Evolutionary conservation across 176 grass and related monocot species (phyloP), one percentile per base, ranked within the genome.

Genomic region (Musa schizocarpa): DNA sequence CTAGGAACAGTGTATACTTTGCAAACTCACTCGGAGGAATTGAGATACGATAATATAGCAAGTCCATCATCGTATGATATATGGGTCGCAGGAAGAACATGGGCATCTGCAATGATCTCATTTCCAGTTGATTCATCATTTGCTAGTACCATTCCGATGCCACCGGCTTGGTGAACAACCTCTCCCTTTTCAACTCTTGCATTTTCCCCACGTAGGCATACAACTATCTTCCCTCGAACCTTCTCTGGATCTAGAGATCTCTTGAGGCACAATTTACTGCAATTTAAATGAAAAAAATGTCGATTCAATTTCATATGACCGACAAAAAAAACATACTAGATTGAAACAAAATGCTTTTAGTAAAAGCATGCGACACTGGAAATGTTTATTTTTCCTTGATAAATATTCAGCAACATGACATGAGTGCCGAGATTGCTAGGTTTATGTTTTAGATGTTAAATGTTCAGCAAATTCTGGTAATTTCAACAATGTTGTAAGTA

Each of bases 21-120:
- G 7, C 8, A 3, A 7, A 0, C 20, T 0, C 63, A 96, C 87
- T 85, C 87, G 1, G 21, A 76, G 0, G 76, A 74, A 10, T 87
- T 89, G 10, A 92, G 26, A 69, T 86, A 86, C 1, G 78, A 63
- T 0, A 91, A 29, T 0, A 94, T 69, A 1, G 65, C 20, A 1
- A 83, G 5, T 5, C 90, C 86, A 19, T 91, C 90, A 4, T 86
- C 53, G 21, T 94, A 91, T 23, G 82, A 83, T 56, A 99, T 79
- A 78, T 94, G 95, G 4, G 88, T 91, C n/a, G 88, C 95, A 50
- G 95, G 95, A 65, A 99, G 88, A 71, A 92, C 90, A 82, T 99
- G 95, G 2, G 90, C 84, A 27, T 99, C 95, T 71, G 95, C 86
- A 55, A 94, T 87, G 50, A 99, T 49, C 78, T 99, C 95, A 51